Conservation (phyloP, 1,284 basidiomycete species). For the Thecaphora frezii region DNA sequence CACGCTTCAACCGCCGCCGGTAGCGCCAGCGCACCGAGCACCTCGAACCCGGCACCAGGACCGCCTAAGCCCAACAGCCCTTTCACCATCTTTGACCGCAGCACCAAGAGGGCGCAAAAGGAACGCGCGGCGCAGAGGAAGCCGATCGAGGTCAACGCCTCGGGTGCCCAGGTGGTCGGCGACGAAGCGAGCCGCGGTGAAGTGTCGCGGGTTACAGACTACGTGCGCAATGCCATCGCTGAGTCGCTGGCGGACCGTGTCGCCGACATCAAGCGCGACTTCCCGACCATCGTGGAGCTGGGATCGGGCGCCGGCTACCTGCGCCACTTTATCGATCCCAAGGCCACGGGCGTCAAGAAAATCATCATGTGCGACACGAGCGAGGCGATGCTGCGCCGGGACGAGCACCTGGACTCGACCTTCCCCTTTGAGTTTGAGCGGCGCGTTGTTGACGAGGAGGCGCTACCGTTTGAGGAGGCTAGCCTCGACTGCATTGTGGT, state of each 20-base stretch:
- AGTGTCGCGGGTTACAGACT: slow-evolving; percentile 80
- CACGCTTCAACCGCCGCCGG: slow-evolving; percentile 36
- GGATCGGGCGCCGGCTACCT: slow-evolving; percentile 94
- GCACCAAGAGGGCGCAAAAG: slow-evolving; percentile 77
- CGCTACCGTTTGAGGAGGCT: slow-evolving; percentile 66
- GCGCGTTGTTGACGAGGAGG: slow-evolving; percentile 51
- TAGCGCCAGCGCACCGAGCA: slow-evolving; percentile 6
- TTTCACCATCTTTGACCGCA: slow-evolving; percentile 75
- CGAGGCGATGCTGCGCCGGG: slow-evolving; percentile 39
- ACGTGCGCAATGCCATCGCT: slow-evolving; percentile 85
- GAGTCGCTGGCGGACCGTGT: slow-evolving; percentile 81
- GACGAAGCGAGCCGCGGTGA: slow-evolving; percentile 39
- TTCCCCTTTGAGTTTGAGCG: slow-evolving; percentile 50
- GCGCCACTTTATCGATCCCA: slow-evolving; percentile 75
- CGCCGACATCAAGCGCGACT: slow-evolving; percentile 87
- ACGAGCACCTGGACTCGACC: slow-evolving; percentile 38
- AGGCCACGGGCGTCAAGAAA: slow-evolving; percentile 68
- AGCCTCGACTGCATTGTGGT: slow-evolving; percentile 91
- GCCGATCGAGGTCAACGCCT: slow-evolving; percentile 60
- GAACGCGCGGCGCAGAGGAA: slow-evolving; percentile 71
- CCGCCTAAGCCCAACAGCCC: slow-evolving; percentile 48
- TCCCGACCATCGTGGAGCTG: slow-evolving; percentile 79
- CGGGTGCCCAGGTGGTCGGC: slow-evolving; percentile 9
- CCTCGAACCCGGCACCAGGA: slow-evolving; percentile 40
- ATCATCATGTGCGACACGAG: slow-evolving; percentile 87